Percentiles rank a stretch among this genome's conserved stretches.
These are phyloP conservation scores for Cyclospora cayetanensis DNA, from an alignment of 169 alveolate genomes.

Conservation along the genomic window DNA sequence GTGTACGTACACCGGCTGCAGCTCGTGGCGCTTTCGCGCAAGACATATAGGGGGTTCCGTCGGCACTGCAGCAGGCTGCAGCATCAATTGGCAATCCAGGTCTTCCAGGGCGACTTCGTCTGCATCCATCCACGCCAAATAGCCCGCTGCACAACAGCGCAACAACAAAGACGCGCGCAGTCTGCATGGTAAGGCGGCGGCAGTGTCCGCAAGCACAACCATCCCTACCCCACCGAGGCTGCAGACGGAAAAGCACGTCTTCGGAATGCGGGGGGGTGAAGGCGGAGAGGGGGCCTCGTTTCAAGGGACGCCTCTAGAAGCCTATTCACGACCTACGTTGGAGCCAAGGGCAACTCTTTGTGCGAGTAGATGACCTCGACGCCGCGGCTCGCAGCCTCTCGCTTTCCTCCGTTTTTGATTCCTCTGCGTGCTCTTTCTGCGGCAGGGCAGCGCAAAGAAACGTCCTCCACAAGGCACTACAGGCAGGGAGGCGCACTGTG, in stretches of 20 bases:
- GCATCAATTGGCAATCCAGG: slow-evolving; percentile 29
- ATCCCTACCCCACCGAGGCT: neutral
- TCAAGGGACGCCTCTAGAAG: neutral
- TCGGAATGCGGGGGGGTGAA: too few species aligned
- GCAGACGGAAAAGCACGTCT: neutral
- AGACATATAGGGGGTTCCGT: slow-evolving; percentile 47
- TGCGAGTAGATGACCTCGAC: neutral
- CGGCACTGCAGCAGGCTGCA: slow-evolving; percentile 60
- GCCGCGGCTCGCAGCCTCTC: neutral
- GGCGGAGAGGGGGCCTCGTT: neutral
- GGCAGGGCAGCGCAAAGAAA: neutral
- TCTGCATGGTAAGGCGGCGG: neutral
- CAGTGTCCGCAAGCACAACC: neutral
- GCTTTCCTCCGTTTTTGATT: too few species aligned
- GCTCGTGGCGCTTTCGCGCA: slow-evolving; percentile 45
- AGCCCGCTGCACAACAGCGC: slow-evolving; percentile 46
- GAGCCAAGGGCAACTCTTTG: slow-evolving; percentile 38
- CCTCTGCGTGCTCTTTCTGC: neutral
- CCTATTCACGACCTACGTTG: slow-evolving; percentile 11
- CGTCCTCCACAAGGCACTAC: too few species aligned
- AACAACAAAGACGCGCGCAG: neutral
- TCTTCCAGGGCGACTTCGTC: slow-evolving; percentile 67
- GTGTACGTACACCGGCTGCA: slow-evolving; percentile 57
- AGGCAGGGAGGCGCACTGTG: too few species aligned
- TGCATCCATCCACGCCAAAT: slow-evolving; percentile 59